Conservation (phyloP, 2,329 filamentous ascomycete genomes). For the Dothideomycetidae sp. region DNA sequence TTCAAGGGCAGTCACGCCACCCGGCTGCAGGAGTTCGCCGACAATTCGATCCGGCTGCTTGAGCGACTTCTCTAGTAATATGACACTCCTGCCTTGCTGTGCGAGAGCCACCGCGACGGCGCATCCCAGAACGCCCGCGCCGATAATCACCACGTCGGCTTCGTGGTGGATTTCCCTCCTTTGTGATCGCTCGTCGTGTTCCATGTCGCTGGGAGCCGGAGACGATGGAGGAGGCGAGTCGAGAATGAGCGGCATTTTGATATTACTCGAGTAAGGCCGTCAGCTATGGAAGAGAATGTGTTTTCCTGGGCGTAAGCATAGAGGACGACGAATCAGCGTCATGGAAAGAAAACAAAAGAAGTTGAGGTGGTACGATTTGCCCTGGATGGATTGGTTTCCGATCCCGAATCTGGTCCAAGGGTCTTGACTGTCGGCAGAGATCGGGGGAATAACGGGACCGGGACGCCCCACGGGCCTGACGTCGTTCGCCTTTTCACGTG, state of each 20-base stretch:
- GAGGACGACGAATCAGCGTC: too few relatives aligned
- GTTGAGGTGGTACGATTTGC: too few relatives aligned
- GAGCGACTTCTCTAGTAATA: constrained; percentile 76
- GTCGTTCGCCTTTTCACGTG: too few relatives aligned
- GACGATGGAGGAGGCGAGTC: constrained; percentile 14
- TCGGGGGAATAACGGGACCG: too few relatives aligned
- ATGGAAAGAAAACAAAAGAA: too few relatives aligned
- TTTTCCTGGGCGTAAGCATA: too few relatives aligned
- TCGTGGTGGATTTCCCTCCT: constrained; percentile 43
- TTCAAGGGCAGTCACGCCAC: constrained; percentile 67
- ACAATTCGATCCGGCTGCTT: constrained; percentile 93
- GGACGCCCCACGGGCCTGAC: too few relatives aligned
- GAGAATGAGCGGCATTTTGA: constrained; percentile 17
- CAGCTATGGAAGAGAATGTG: too few relatives aligned
- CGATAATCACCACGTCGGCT: constrained; percentile 78
- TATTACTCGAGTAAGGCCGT: too few relatives aligned
- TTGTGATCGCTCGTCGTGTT: constrained; percentile 22
- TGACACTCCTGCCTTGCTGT: constrained; percentile 77
- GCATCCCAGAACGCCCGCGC: constrained; percentile 81
- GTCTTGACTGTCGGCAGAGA: too few relatives aligned
- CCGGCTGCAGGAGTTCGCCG: constrained; percentile 86
- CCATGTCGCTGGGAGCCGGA: constrained; percentile 14
- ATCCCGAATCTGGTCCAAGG: too few relatives aligned
- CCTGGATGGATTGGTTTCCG: too few relatives aligned
- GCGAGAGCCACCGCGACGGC: constrained; percentile 72